A percentile compares a stretch with the other conserved stretches of the same genome.
phyloP scores from a whole-genome alignment of 2,329 filamentous ascomycete genomes.

The Sporothrix phasma region DNA sequence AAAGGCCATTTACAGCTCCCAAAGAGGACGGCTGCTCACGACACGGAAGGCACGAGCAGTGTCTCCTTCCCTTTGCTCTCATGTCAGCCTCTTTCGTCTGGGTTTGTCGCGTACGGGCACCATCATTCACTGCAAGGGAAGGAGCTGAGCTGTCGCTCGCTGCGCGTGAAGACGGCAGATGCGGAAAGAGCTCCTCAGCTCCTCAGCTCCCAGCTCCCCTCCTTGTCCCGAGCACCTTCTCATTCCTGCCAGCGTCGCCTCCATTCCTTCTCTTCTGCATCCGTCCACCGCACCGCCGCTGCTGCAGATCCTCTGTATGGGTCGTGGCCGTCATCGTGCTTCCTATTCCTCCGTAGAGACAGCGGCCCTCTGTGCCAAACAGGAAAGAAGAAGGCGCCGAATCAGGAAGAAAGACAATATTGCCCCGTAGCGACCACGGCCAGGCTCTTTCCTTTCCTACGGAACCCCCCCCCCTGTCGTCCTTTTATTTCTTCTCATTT shows the following conservation, averaged over 20 bases:
- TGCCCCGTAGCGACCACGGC: slow-evolving; percentile 3
- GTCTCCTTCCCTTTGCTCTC: neutral
- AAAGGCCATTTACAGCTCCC: neutral
- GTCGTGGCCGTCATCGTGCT: neutral
- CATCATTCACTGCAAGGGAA: neutral
- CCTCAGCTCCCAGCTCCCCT: no score
- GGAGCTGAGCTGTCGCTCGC: no score
- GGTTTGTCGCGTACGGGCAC: no score
- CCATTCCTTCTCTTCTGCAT: slow-evolving; percentile 5
- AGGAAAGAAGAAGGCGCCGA: neutral
- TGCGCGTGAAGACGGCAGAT: neutral
- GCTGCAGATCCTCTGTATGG: neutral
- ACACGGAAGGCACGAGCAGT: neutral
- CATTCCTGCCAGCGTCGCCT: neutral
- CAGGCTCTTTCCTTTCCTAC: neutral
- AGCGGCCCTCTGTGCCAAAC: neutral
- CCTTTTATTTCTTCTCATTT: neutral
- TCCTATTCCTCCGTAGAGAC: no score
- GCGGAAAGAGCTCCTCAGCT: neutral
- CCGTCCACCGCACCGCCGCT: neutral
- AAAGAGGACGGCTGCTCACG: neutral
- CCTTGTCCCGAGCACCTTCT: neutral
- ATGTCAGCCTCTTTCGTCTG: neutral
- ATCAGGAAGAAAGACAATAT: slow-evolving; percentile 7
- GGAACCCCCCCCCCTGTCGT: slow-evolving; percentile 1